Percentiles rank a stretch among this genome's conserved stretches.
phyloP scores from a whole-genome alignment of 495 filamentous ascomycete species.

The Penicillium turbatum region DNA sequence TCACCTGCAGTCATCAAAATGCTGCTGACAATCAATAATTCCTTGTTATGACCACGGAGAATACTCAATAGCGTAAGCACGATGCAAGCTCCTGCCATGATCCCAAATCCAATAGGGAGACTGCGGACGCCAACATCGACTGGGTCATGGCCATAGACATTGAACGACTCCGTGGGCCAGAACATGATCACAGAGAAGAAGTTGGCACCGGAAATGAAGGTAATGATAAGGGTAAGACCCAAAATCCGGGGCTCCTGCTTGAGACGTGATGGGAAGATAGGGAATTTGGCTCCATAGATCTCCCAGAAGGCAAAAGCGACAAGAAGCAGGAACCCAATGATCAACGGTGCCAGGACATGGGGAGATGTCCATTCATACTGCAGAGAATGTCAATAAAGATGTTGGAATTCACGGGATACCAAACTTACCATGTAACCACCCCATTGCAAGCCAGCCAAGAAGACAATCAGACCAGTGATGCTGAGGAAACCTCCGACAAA shows the following conservation, averaged over 20 bases:
- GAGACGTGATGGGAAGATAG: conserved; percentile 62
- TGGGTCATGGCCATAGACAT: conserved; percentile 68
- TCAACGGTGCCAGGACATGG: conserved; percentile 56
- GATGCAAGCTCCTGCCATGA: conserved; percentile 58
- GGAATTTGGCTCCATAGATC: conserved; percentile 53
- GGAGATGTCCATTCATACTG: conserved; percentile 56
- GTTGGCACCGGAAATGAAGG: conserved; percentile 69
- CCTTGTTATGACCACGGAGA: conserved; percentile 59
- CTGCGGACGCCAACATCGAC: conserved; percentile 63
- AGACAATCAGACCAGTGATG: conserved; percentile 58
- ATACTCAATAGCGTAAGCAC: conserved; percentile 57
- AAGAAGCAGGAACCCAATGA: conserved; percentile 51
- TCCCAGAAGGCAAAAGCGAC: conserved; percentile 59
- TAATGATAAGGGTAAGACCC: conserved; percentile 62
- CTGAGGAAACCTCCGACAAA: conserved; percentile 64
- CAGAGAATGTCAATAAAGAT: conserved; percentile 5
- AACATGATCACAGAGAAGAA: conserved; percentile 72
- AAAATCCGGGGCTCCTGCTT: conserved; percentile 61
- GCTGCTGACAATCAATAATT: conserved; percentile 58
- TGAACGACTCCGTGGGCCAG: conserved; percentile 71
- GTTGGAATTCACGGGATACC: not conserved
- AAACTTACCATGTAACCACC: conserved; percentile 58
- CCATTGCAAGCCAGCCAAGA: conserved; percentile 65
- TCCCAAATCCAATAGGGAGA: conserved; percentile 60
- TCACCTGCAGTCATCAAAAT: conserved; percentile 64